Evolutionary conservation across 306 rosid genomes (phyloP).

Genomic region (Boehmeria nivea): DNA sequence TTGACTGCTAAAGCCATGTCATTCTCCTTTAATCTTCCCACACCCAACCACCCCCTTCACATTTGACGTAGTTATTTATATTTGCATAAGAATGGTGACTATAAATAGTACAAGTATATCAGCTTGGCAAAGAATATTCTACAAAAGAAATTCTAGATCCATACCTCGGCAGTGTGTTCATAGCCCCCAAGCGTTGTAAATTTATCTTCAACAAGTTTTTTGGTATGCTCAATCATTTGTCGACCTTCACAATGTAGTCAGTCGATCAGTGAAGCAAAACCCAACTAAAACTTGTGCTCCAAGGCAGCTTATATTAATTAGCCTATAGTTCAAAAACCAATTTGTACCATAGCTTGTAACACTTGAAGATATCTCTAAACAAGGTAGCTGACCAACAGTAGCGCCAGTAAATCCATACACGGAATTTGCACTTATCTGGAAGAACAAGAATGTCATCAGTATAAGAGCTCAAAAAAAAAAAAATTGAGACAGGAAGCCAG

Average conservation of each 20-base stretch:
- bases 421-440: conserved; percentile 93
- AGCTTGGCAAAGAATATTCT: not conserved
- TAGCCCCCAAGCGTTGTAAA: conserved; percentile 71
- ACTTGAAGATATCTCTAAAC: conserved; percentile 95
- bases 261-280: conserved; percentile 24
- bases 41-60: too few relatives aligned
- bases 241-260: conserved; percentile 60
- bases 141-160: conserved; percentile 11
- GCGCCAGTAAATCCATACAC: conserved; percentile 99
- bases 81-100: too few relatives aligned
- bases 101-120: not conserved
- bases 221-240: conserved; percentile 93
- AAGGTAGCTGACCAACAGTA: conserved; percentile 87
- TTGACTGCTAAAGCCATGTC: too few relatives aligned
- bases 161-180: conserved; percentile 83
- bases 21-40: too few relatives aligned
- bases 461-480: not conserved
- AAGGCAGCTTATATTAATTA: conserved; percentile 7
- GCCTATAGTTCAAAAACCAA: conserved; percentile 12
- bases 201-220: conserved; percentile 79
- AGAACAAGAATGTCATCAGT: conserved; percentile 13
- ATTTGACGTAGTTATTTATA: too few relatives aligned
- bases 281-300: conserved; percentile 8
- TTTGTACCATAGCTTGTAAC: conserved; percentile 96
- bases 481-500: conserved; percentile 1